Evolutionary conservation across 1,284 basidiomycete species (phyloP).

Genomic region (Megacollybia platyphylla): DNA sequence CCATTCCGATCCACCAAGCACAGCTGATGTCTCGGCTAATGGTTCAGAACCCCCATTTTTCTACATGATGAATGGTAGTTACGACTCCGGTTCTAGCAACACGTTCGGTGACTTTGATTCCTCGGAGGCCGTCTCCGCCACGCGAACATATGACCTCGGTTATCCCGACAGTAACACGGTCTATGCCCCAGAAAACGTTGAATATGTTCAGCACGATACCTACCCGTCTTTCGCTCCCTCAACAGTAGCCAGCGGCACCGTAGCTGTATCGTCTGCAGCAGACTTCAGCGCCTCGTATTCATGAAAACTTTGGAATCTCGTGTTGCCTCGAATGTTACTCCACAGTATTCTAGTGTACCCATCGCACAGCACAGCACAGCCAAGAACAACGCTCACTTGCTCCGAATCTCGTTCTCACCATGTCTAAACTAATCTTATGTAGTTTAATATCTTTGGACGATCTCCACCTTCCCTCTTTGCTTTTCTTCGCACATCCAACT

Average conservation of each 20-base stretch:
- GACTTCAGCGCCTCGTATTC: too few relatives aligned
- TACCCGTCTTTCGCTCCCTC: not conserved
- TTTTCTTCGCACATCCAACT: too few relatives aligned
- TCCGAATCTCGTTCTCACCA: not conserved
- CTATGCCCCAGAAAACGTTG: not conserved
- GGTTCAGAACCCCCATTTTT: constrained; percentile 1
- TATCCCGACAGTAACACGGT: not conserved
- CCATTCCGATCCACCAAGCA: constrained; percentile 2
- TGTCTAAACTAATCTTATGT: not conserved
- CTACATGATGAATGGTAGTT: not conserved
- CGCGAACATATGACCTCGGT: not conserved
- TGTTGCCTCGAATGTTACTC: too few relatives aligned
- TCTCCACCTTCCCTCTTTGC: too few relatives aligned
- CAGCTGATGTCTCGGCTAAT: not conserved
- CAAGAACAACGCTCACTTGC: not conserved
- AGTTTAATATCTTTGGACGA: not conserved
- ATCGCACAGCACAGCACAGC: not conserved
- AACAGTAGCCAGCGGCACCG: not conserved
- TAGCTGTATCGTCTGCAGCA: too few relatives aligned
- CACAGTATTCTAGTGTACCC: not conserved
- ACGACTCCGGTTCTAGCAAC: not conserved
- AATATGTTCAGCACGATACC: not conserved
- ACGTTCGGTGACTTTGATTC: not conserved
- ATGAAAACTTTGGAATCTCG: too few relatives aligned
- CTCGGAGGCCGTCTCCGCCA: not conserved